Evolutionary conservation across 495 filamentous ascomycete species (phyloP), one percentile per base, ranked within the genome.

Genomic region (Zalerion maritima): DNA sequence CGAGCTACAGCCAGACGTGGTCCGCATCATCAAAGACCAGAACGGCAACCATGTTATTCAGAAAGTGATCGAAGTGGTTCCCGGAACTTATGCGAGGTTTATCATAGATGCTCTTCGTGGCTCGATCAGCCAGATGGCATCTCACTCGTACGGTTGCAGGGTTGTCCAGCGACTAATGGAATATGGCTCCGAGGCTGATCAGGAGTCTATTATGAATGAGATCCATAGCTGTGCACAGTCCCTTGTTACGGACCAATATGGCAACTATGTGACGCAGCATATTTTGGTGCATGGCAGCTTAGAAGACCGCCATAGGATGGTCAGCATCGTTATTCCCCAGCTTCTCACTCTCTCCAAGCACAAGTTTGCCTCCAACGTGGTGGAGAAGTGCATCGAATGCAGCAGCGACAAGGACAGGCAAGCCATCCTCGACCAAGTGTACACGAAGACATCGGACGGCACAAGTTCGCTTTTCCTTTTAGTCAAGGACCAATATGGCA

Each of bases 21-120:
- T 91, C 18, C 69, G 71, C 34, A 82, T 86, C 36, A 76, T 94
- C 28, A 81, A 77, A 31, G 80, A 93, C 38, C 79, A 85, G 46
- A 89, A 97, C 35, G 89, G 89, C 20, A 97, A 97, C 49, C 91
- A 96, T 40, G 89, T 97, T 20, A 75, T 97, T 24, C 91, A 96
- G 45, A 94, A 93, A 51, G 79, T 82, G 20, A 87, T 97, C 39
- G 82, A 93, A 46, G 62, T 82, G 26, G 78, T 94, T 3, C 81
- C 81, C 2, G 64, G 72, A 1, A 67, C 81, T 34, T 73, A 89
- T 37, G 81, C 93, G 23, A 77, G 75, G 37, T 87, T 93, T 57
- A 81, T 94, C 49, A 81, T 94, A 60, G 70, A 80, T 9, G 78
- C 82, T 24, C 81, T 96, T 58, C 68, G 60, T 18, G 78, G 76